Percentiles rank a stretch among this genome's conserved stretches.
phyloP scores from a whole-genome alignment of 768 basidiomycete species.

The Termitomyces heimii region DNA sequence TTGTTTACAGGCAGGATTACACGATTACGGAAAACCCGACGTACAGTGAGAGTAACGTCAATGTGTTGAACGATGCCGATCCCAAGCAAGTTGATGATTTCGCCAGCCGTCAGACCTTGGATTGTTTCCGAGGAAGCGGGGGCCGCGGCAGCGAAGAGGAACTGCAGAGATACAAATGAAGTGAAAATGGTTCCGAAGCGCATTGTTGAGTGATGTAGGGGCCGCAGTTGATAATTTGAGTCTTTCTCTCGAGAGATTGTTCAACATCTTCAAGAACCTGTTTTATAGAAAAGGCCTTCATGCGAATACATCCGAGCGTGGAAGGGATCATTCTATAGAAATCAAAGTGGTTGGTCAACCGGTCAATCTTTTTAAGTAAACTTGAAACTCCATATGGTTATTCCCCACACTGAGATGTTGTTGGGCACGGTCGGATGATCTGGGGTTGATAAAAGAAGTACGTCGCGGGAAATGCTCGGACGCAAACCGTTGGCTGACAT shows the following conservation, averaged over 20 bases:
- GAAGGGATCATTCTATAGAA: background rate
- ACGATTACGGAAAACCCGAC: background rate
- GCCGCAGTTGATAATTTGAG: background rate
- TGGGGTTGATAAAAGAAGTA: background rate
- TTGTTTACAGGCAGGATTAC: background rate
- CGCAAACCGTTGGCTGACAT: background rate
- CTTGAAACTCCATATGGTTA: background rate
- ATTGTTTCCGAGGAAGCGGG: constrained; percentile 14
- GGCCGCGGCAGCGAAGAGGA: constrained; percentile 19
- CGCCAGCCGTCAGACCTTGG: constrained; percentile 21
- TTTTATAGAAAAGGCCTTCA: background rate
- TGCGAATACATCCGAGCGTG: constrained; percentile 5
- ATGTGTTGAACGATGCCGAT: constrained; percentile 35
- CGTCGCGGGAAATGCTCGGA: background rate
- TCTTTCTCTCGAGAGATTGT: background rate
- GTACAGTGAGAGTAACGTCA: constrained; percentile 32
- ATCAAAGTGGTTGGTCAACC: background rate
- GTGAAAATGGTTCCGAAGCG: constrained; percentile 9
- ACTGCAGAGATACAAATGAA: constrained; percentile 19
- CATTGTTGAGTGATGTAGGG: background rate
- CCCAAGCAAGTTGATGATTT: constrained; percentile 33
- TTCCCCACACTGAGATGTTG: background rate
- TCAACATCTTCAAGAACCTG: background rate
- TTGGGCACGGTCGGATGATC: background rate
- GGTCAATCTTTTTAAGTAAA: constrained; percentile 1